These are phyloP conservation scores for Penicillium cosmopolitanum DNA, from an alignment of 495 filamentous ascomycete species.

Conservation along the genomic window DNA sequence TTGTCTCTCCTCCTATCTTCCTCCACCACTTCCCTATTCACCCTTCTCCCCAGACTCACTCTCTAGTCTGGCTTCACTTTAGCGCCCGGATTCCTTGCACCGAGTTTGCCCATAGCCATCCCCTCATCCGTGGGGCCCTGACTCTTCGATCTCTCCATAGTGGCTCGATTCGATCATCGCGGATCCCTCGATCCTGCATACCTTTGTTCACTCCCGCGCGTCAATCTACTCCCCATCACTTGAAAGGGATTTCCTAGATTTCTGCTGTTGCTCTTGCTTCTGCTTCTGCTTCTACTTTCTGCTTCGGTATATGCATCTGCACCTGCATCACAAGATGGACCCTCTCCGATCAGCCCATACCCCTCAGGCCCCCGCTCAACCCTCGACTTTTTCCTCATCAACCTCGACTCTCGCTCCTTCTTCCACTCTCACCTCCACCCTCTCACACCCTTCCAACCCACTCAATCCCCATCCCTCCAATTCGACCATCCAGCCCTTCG, in stretches of 20 bases:
- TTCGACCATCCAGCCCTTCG: constrained; percentile 16
- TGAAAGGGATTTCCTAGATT: background rate
- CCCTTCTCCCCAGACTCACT: constrained; percentile 14
- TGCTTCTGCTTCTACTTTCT: too few species aligned
- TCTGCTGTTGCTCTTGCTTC: too few species aligned
- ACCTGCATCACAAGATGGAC: constrained; percentile 18
- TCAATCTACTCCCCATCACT: constrained; percentile 1
- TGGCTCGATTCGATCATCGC: constrained; percentile 12
- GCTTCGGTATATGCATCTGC: too few species aligned
- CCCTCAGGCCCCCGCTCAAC: constrained; percentile 18
- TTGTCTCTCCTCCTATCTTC: constrained; percentile 4
- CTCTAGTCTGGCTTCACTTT: constrained; percentile 13
- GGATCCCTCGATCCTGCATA: constrained; percentile 9
- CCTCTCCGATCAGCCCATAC: constrained; percentile 24
- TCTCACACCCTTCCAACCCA: constrained; percentile 16
- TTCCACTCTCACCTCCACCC: constrained; percentile 12
- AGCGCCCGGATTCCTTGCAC: constrained; percentile 4
- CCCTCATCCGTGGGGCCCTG: constrained; percentile 15
- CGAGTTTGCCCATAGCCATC: constrained; percentile 10
- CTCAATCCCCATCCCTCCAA: constrained; percentile 15
- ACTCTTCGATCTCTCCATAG: constrained; percentile 12
- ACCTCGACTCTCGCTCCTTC: constrained; percentile 17
- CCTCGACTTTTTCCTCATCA: constrained; percentile 21
- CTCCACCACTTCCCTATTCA: background rate
- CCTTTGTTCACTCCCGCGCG: constrained; percentile 5